Evolutionary conservation across 441 rosid genomes (phyloP).

Genomic region (Bocquillonia castaneifolia): DNA sequence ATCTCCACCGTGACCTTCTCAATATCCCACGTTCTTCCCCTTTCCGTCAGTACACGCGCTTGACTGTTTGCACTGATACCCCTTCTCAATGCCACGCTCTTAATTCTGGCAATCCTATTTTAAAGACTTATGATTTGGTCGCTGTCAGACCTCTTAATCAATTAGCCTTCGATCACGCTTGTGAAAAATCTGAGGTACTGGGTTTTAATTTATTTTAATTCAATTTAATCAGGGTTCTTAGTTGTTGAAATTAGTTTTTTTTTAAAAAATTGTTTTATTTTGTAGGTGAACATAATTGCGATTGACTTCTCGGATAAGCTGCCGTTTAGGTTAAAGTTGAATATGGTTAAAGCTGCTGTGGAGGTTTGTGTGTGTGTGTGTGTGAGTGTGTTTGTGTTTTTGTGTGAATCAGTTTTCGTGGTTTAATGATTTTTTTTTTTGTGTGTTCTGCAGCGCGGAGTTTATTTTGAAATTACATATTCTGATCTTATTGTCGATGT

Average conservation of each 20-base stretch:
- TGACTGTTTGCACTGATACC: conserved; percentile 58
- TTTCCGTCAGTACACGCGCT: conserved; percentile 90
- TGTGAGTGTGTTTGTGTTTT: background rate
- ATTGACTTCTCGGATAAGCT: conserved; percentile 60
- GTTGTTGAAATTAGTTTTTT: background rate
- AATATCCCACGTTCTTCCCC: conserved; percentile 54
- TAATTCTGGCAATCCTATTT: conserved; percentile 59
- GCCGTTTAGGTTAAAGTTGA: conserved; percentile 61
- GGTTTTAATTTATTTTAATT: background rate
- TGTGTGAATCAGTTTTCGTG: background rate
- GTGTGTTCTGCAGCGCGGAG: conserved; percentile 53
- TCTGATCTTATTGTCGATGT: conserved; percentile 59
- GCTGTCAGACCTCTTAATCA: conserved; percentile 75
- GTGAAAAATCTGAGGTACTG: conserved; percentile 63
- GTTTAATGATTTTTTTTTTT: background rate
- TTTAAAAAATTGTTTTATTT: background rate
- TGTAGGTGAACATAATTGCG: conserved; percentile 71
- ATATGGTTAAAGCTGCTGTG: conserved; percentile 62
- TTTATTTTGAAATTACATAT: conserved; percentile 71
- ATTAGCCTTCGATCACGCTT: conserved; percentile 55
- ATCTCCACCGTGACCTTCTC: conserved; percentile 71
- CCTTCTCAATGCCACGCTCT: conserved; percentile 53
- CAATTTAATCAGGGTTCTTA: background rate
- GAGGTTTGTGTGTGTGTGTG: conserved; percentile 43
- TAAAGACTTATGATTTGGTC: conserved; percentile 71